These are phyloP conservation scores for Mucor plumbeus DNA, from an alignment of 371 early-diverging fungal genomes.

Conservation along the genomic window DNA sequence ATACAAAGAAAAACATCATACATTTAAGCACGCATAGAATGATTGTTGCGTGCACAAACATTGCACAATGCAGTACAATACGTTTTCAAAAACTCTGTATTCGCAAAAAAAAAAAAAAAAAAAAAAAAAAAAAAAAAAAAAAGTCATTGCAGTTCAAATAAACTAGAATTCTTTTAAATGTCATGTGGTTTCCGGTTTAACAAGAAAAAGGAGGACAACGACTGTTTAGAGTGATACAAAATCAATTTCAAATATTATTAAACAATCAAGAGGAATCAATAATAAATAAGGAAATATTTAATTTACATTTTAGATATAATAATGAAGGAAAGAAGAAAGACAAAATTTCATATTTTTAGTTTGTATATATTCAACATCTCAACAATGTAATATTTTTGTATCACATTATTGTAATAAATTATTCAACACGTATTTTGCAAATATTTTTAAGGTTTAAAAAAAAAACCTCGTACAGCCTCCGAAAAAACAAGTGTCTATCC, in stretches of 20 bases:
- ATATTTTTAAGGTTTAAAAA: background rate
- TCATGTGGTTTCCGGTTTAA: background rate
- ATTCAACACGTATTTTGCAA: constrained; percentile 3
- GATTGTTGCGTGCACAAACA: no score
- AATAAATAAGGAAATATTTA: background rate
- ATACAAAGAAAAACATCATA: no score
- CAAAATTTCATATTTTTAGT: no score
- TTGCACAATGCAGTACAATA: no score
- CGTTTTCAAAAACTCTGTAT: no score
- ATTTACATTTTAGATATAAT: no score
- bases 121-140: no score
- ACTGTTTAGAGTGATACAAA: constrained; percentile 6
- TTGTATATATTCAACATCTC: no score
- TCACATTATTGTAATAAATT: constrained; percentile 1
- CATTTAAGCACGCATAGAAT: no score
- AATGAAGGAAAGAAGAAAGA: background rate
- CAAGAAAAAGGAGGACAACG: background rate
- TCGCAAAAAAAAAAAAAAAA: no score
- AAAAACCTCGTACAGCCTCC: background rate
- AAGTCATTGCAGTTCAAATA: no score
- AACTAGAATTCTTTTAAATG: no score
- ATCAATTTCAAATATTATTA: constrained; percentile 2
- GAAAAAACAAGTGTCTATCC: background rate
- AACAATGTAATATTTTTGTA: background rate
- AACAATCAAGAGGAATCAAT: background rate